Evolutionary conservation across 2,329 filamentous ascomycete genomes (phyloP).

Genomic region (Ophidiomyces ophidiicola): DNA sequence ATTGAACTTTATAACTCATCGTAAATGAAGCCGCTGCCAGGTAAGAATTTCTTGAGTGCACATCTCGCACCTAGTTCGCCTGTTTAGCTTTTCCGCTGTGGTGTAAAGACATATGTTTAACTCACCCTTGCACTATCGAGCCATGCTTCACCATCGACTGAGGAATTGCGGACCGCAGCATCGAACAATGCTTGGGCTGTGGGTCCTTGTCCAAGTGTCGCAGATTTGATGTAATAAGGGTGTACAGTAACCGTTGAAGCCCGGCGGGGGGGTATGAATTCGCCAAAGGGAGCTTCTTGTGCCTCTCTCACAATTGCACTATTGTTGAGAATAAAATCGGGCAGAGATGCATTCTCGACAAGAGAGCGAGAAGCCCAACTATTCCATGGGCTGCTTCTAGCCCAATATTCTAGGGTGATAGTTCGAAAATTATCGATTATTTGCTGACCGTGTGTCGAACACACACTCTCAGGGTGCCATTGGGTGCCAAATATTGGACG

Average conservation of each 20-base stretch:
- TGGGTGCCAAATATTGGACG: conserved; percentile 14
- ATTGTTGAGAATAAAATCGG: conserved; percentile 9
- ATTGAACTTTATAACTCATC: conserved; percentile 8
- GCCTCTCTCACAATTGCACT: conserved; percentile 12
- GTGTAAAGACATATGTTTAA: not conserved
- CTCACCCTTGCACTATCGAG: conserved; percentile 14
- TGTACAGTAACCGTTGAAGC: not conserved
- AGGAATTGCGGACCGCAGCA: conserved; percentile 10
- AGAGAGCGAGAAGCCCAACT: not conserved
- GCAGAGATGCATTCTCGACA: conserved; percentile 7
- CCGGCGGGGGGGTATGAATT: conserved; percentile 2
- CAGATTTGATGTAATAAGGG: conserved; percentile 12
- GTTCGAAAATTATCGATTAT: conserved; percentile 14
- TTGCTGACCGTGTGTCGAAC: conserved; percentile 13
- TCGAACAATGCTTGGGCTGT: conserved; percentile 11
- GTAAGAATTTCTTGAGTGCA: conserved; percentile 14
- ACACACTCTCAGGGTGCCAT: conserved; percentile 16
- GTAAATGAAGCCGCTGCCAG: conserved; percentile 12
- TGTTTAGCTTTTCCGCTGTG: not conserved
- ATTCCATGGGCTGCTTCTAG: conserved; percentile 3
- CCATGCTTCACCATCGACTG: conserved; percentile 14
- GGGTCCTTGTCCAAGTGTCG: conserved; percentile 10
- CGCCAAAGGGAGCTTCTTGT: conserved; percentile 1
- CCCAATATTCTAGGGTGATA: conserved; percentile 10
- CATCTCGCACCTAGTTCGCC: conserved; percentile 13